Conservation (phyloP, 805 yeast species). For the Priceomyces fermenticarens region DNA sequence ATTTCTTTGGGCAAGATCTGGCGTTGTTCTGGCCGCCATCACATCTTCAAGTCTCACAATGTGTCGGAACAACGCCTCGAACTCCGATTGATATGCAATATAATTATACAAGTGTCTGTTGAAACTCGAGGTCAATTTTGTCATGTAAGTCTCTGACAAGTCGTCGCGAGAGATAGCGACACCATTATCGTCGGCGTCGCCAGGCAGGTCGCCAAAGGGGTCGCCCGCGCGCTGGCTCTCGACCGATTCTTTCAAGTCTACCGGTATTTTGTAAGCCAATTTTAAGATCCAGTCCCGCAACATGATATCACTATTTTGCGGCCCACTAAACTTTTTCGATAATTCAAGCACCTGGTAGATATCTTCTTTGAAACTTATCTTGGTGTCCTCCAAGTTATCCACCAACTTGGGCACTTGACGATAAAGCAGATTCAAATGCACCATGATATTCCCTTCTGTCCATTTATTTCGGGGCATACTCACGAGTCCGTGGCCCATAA, state of each 20-base stretch:
- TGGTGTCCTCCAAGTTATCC: conserved; percentile 63
- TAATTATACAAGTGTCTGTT: conserved; percentile 50
- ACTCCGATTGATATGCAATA: conserved; percentile 56
- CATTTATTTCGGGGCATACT: conserved; percentile 56
- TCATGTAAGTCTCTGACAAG: conserved; percentile 43
- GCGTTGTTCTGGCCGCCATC: conserved; percentile 36
- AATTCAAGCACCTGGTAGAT: conserved; percentile 57
- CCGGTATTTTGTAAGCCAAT: conserved; percentile 45
- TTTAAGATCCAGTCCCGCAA: conserved; percentile 66
- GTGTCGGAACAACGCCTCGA: conserved; percentile 46
- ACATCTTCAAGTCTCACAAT: conserved; percentile 59
- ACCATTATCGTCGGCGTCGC: conserved; percentile 20
- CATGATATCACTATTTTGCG: conserved; percentile 28
- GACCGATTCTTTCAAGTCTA: conserved; percentile 28
- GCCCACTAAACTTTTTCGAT: conserved; percentile 39
- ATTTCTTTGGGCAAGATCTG: conserved; percentile 12
- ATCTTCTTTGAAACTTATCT: conserved; percentile 59
- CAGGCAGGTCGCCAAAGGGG: conserved; percentile 15
- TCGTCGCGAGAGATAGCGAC: conserved; percentile 26
- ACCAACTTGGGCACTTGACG: conserved; percentile 53
- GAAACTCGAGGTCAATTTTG: conserved; percentile 50
- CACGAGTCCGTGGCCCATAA: conserved; percentile 80
- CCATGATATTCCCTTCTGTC: conserved; percentile 31
- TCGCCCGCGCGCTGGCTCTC: conserved; percentile 26
- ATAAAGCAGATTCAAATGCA: conserved; percentile 40